These are phyloP conservation scores for Verticillium isaacii DNA, from an alignment of 2,329 filamentous ascomycete genomes.

Conservation along the genomic window DNA sequence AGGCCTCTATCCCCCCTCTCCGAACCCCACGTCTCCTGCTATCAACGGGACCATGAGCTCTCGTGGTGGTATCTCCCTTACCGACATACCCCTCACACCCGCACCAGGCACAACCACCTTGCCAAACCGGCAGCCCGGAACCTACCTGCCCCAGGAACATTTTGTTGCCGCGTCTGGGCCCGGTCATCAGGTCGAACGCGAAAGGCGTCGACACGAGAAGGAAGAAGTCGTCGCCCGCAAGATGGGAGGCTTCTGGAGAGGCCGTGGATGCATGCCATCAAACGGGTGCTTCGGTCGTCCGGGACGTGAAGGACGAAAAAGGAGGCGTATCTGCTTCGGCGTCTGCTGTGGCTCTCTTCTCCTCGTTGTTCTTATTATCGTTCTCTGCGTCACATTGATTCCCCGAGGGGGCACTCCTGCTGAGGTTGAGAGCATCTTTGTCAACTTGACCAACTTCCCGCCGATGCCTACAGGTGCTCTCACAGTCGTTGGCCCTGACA, in stretches of 20 bases:
- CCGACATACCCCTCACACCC: slow-evolving; percentile 52
- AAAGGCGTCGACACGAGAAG: slow-evolving; percentile 56
- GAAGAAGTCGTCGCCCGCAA: slow-evolving; percentile 58
- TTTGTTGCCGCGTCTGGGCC: slow-evolving; percentile 33
- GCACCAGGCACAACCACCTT: slow-evolving; percentile 17
- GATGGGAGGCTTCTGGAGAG: slow-evolving; percentile 59
- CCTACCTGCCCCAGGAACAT: slow-evolving; percentile 40
- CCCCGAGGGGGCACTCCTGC: slow-evolving; percentile 21
- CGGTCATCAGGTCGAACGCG: slow-evolving; percentile 42
- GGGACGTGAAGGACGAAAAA: slow-evolving; percentile 59
- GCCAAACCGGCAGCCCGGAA: slow-evolving; percentile 38
- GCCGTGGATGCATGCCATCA: slow-evolving; percentile 57
- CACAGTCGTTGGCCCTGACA: slow-evolving; percentile 71
- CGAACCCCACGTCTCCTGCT: slow-evolving; percentile 58
- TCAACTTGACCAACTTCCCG: slow-evolving; percentile 82
- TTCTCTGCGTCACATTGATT: slow-evolving; percentile 54
- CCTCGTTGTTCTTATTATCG: slow-evolving; percentile 52
- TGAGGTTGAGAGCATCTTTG: slow-evolving; percentile 53
- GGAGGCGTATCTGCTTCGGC: slow-evolving; percentile 54
- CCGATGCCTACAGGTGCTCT: slow-evolving; percentile 80
- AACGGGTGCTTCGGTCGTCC: slow-evolving; percentile 61
- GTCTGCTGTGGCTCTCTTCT: slow-evolving; percentile 46
- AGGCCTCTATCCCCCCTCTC: slow-evolving; percentile 49
- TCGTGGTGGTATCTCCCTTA: slow-evolving; percentile 55
- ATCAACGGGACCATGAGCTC: slow-evolving; percentile 58